Percentiles rank a stretch among this genome's conserved stretches.
These are phyloP conservation scores for Kurtzmaniella quercitrusa DNA, from an alignment of 1,139 yeast genomes.

Conservation along the genomic window DNA sequence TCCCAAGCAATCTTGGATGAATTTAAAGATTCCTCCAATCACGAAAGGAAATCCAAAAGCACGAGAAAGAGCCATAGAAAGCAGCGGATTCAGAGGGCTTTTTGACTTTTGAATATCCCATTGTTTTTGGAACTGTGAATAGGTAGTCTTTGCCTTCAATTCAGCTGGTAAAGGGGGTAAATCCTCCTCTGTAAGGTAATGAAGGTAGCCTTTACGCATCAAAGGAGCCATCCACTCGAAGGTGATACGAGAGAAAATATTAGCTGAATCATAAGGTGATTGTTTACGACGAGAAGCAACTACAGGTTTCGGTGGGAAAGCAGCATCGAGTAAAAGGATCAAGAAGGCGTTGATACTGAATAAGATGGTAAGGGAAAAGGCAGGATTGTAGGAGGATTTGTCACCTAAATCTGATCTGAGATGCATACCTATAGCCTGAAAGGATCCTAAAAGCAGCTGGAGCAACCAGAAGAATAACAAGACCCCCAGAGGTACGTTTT, in stretches of 20 bases:
- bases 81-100: slow-evolving; percentile 50
- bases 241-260: slow-evolving; percentile 72
- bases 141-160: slow-evolving; percentile 50
- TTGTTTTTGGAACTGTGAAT: slow-evolving; percentile 47
- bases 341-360: slow-evolving; percentile 46
- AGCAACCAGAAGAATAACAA: slow-evolving; percentile 77
- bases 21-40: slow-evolving; percentile 75
- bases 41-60: slow-evolving; percentile 72
- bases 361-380: slow-evolving; percentile 29
- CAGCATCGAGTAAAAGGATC: slow-evolving; percentile 51
- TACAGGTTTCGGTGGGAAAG: slow-evolving; percentile 32
- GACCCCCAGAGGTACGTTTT: slow-evolving; percentile 62
- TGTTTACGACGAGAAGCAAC: slow-evolving; percentile 34
- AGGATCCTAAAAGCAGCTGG: slow-evolving; percentile 37
- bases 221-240: slow-evolving; percentile 92
- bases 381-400: slow-evolving; percentile 34
- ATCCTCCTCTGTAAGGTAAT: slow-evolving; percentile 70
- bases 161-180: slow-evolving; percentile 75
- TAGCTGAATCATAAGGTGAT: slow-evolving; percentile 75
- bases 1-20: slow-evolving; percentile 72
- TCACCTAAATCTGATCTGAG: slow-evolving; percentile 42
- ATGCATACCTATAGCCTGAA: slow-evolving; percentile 38
- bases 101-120: slow-evolving; percentile 50
- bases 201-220: slow-evolving; percentile 79
- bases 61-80: slow-evolving; percentile 54